These are phyloP conservation scores for Lithospermum erythrorhizon DNA, from an alignment of 257 asterid genomes.

Conservation along the genomic window DNA sequence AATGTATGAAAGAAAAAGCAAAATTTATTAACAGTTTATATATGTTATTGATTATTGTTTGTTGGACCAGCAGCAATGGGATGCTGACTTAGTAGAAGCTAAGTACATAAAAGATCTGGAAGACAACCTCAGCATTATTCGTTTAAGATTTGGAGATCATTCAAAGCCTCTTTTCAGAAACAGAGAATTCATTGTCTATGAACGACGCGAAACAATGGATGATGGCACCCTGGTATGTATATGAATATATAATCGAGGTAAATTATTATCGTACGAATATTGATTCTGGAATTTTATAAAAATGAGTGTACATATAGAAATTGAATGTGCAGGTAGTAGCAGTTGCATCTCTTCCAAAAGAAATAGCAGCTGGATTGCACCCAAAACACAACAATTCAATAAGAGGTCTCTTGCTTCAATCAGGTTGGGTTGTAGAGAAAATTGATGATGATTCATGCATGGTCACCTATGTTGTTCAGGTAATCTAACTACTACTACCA, in stretches of 20 bases:
- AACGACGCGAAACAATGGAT: conserved; percentile 85
- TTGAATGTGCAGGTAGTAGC: conserved; percentile 60
- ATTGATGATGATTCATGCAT: conserved; percentile 71
- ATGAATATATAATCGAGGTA: too few species aligned
- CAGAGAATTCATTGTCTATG: conserved; percentile 85
- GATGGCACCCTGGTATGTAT: conserved; percentile 91
- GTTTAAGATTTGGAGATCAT: conserved; percentile 64
- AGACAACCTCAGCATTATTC: conserved; percentile 66
- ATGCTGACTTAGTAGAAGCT: conserved; percentile 62
- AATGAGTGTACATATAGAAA: neutral
- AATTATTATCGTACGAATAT: too few species aligned
- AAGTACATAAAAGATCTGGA: conserved; percentile 68
- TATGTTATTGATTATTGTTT: neutral
- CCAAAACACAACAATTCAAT: conserved; percentile 72
- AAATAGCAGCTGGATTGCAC: conserved; percentile 78
- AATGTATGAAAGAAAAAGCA: too few species aligned
- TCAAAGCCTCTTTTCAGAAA: conserved; percentile 79
- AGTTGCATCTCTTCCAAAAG: conserved; percentile 90
- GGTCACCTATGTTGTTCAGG: conserved; percentile 89
- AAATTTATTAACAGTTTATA: too few species aligned
- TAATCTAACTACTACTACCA: conserved; percentile 8
- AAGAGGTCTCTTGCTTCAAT: conserved; percentile 65
- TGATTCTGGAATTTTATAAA: too few species aligned
- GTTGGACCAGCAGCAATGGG: conserved; percentile 58
- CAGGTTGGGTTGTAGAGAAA: conserved; percentile 96